Evolutionary conservation across 179 eudicot genomes (phyloP).

Genomic region (Actinidia arguta): DNA sequence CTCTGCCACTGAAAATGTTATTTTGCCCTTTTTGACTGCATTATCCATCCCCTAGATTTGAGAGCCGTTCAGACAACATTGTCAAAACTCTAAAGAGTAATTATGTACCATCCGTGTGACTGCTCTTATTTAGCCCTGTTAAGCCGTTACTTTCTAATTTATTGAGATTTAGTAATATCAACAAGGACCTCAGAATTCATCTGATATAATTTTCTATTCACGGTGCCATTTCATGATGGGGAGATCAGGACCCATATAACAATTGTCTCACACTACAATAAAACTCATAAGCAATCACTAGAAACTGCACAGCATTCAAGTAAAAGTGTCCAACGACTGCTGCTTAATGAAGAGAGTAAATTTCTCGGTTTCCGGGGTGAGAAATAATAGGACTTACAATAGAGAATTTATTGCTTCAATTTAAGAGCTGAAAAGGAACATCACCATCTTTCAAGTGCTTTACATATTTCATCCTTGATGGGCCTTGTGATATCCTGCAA

Average conservation of each 20-base stretch:
- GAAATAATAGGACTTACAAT: conserved; percentile 54
- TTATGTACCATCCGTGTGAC: not conserved
- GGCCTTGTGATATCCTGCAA: conserved; percentile 92
- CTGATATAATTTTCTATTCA: not conserved
- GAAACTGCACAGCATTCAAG: not conserved
- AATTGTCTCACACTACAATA: not conserved
- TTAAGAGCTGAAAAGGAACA: conserved; percentile 85
- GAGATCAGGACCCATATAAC: not conserved
- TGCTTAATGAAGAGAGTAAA: not conserved
- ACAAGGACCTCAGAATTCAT: not conserved
- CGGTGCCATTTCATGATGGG: conserved; percentile 1
- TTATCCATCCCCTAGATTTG: not conserved
- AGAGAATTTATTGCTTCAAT: conserved; percentile 92
- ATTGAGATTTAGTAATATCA: not conserved
- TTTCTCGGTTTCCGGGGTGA: not conserved
- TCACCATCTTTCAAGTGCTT: conserved; percentile 75
- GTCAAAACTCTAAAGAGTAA: not conserved
- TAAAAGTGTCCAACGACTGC: not conserved
- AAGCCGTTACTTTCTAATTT: too few species aligned
- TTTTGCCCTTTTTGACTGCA: not conserved
- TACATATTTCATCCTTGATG: conserved; percentile 73
- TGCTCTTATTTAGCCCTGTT: not conserved
- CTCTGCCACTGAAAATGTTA: not conserved
- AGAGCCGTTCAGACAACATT: not conserved
- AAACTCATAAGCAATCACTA: not conserved